Evolutionary conservation across 306 rosid genomes (phyloP).

Genomic region (Hylodesmum podocarpum): DNA sequence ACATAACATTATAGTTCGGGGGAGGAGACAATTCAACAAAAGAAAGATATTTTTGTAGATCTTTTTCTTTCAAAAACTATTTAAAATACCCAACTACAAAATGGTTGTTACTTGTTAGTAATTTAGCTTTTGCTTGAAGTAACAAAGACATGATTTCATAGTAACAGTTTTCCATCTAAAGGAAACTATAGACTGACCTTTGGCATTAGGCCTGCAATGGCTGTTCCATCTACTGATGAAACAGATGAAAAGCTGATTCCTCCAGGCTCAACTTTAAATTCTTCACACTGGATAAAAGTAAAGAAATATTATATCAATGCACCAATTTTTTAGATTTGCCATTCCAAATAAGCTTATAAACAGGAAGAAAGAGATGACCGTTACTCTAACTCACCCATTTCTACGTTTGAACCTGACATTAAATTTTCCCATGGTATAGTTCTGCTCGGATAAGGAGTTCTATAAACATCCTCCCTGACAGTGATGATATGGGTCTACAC

Average conservation of each 20-base stretch:
- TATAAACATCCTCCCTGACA: conserved; percentile 40
- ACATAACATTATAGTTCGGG: too few relatives aligned
- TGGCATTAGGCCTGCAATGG: conserved; percentile 63
- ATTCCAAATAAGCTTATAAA: conserved; percentile 1
- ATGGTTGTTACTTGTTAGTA: background rate
- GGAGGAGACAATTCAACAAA: background rate
- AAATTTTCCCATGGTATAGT: conserved; percentile 62
- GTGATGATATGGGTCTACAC: conserved; percentile 58
- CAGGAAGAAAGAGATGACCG: conserved; percentile 53
- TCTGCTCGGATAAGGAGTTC: conserved; percentile 44
- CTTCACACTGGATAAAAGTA: conserved; percentile 56
- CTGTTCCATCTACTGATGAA: conserved; percentile 53
- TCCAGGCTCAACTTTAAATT: conserved; percentile 53
- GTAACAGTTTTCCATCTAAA: conserved; percentile 7
- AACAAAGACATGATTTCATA: conserved; percentile 7
- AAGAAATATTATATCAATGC: conserved; percentile 30
- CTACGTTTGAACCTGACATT: conserved; percentile 80
- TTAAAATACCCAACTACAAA: conserved; percentile 11
- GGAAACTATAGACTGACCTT: conserved; percentile 61
- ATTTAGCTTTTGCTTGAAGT: conserved; percentile 4
- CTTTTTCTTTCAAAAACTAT: background rate
- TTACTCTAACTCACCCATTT: conserved; percentile 90
- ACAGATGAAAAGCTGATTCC: conserved; percentile 56
- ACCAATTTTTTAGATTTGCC: conserved; percentile 15
- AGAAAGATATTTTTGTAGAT: background rate